A percentile compares a stretch with the other conserved stretches of the same genome.
Evolutionary conservation across 208 protist genomes (phyloP).

Genomic region (Kentomonas sorsogonicus): DNA sequence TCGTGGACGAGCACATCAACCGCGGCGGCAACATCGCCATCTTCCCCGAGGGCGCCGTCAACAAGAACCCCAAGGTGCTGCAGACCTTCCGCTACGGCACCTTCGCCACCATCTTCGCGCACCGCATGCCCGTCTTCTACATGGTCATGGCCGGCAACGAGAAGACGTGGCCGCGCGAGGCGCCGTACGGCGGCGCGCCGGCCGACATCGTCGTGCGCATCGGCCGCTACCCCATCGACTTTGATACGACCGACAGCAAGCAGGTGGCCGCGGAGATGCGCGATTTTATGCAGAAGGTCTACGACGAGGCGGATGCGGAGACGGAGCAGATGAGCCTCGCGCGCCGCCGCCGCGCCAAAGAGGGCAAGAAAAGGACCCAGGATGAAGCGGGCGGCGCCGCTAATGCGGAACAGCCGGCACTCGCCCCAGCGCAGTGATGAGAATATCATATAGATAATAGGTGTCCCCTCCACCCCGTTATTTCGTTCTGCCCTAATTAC

Average conservation of each 20-base stretch:
- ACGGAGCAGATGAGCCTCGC: too few species aligned
- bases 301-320: slow-evolving; percentile 24
- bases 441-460: not conserved
- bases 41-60: slow-evolving; percentile 69
- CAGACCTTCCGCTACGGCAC: slow-evolving; percentile 61
- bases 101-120: slow-evolving; percentile 49
- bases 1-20: slow-evolving; percentile 34
- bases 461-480: not conserved
- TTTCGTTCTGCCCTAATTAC: too few species aligned
- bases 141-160: slow-evolving; percentile 44
- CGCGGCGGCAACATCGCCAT: slow-evolving; percentile 41
- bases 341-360: too few species aligned
- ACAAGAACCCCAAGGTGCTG: slow-evolving; percentile 38
- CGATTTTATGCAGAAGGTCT: slow-evolving; percentile 39
- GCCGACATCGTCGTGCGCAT: slow-evolving; percentile 35
- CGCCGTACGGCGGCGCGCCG: slow-evolving; percentile 35
- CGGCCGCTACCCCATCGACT: slow-evolving; percentile 36
- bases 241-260: slow-evolving; percentile 30
- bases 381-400: too few species aligned
- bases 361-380: too few species aligned
- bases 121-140: slow-evolving; percentile 48
- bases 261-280: slow-evolving; percentile 33
- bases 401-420: too few species aligned
- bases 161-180: slow-evolving; percentile 46
- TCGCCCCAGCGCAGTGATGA: too few species aligned